A percentile compares a stretch with the other conserved stretches of the same genome.
These are phyloP conservation scores for Lolium multiflorum DNA, from an alignment of 176 grass and related monocot genomes.

Conservation along the genomic window DNA sequence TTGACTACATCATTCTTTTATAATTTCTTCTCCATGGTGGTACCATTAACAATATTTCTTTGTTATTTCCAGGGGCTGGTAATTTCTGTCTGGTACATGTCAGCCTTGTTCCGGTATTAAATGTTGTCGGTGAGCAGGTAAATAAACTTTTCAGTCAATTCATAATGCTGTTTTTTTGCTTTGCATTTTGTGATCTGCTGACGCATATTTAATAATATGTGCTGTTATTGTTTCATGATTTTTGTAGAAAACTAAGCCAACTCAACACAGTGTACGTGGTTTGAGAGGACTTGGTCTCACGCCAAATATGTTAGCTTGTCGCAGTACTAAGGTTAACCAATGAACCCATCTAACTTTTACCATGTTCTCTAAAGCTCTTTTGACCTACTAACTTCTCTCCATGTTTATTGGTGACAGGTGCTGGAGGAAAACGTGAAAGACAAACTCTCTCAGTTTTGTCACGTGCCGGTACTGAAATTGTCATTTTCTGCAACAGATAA, in stretches of 20 bases:
- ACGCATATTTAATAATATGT: neutral
- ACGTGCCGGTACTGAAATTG: constrained; percentile 50
- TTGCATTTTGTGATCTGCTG: neutral
- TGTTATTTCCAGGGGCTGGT: constrained; percentile 41
- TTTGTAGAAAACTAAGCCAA: constrained; percentile 71
- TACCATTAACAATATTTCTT: neutral
- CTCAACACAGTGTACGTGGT: constrained; percentile 57
- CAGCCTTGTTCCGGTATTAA: constrained; percentile 65
- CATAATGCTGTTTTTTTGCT: neutral
- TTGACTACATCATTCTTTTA: neutral
- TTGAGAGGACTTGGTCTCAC: constrained; percentile 57
- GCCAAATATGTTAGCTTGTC: constrained; percentile 60
- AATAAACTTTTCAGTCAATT: neutral
- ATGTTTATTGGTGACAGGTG: constrained; percentile 37
- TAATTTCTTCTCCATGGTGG: neutral
- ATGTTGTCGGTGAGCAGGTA: constrained; percentile 67
- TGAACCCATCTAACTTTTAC: neutral
- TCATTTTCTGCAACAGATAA: neutral
- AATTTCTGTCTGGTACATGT: constrained; percentile 70
- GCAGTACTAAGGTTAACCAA: constrained; percentile 45
- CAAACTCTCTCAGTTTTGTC: constrained; percentile 64
- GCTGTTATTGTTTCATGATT: neutral
- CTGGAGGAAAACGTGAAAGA: constrained; percentile 61
- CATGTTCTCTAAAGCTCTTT: neutral
- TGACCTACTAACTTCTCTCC: neutral